Evolutionary conservation across 176 grass and related monocot species (phyloP).

Genomic region (Coix lacrymajobi): DNA sequence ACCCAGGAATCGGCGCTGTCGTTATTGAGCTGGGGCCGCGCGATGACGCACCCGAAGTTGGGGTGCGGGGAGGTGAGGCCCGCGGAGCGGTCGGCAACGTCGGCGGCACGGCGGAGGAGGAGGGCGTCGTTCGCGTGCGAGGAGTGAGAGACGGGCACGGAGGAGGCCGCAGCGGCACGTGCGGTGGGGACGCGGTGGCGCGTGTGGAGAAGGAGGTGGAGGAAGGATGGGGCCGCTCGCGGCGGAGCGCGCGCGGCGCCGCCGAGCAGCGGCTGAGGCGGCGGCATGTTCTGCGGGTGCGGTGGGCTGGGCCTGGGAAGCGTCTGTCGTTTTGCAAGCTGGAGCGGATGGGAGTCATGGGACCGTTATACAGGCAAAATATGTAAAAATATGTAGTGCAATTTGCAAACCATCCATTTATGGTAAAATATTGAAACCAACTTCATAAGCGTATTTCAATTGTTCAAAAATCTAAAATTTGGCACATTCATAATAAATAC

Average conservation of each 20-base stretch:
- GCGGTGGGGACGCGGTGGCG: background rate
- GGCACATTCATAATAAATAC: too few species aligned
- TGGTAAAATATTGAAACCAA: too few species aligned
- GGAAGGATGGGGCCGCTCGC: background rate
- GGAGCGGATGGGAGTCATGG: too few species aligned
- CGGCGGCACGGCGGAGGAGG: slow-evolving; percentile 56
- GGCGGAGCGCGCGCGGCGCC: background rate
- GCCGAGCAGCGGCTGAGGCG: background rate
- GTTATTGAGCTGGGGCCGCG: slow-evolving; percentile 2
- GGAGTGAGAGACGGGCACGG: background rate
- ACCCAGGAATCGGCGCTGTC: slow-evolving; percentile 23
- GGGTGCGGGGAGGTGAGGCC: slow-evolving; percentile 77
- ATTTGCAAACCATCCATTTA: too few species aligned
- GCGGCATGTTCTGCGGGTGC: slow-evolving; percentile 3
- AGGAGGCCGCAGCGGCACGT: background rate
- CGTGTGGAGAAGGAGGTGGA: background rate
- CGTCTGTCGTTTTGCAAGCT: too few species aligned
- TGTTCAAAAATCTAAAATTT: too few species aligned
- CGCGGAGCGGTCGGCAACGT: slow-evolving; percentile 72
- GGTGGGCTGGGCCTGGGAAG: background rate
- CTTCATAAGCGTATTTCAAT: too few species aligned
- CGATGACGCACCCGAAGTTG: slow-evolving; percentile 87
- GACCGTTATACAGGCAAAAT: too few species aligned
- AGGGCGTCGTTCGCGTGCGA: slow-evolving; percentile 33
- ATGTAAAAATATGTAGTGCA: too few species aligned